Conservation (phyloP, 176 grass and related monocot genomes). For the Alloteropsis semialata region DNA sequence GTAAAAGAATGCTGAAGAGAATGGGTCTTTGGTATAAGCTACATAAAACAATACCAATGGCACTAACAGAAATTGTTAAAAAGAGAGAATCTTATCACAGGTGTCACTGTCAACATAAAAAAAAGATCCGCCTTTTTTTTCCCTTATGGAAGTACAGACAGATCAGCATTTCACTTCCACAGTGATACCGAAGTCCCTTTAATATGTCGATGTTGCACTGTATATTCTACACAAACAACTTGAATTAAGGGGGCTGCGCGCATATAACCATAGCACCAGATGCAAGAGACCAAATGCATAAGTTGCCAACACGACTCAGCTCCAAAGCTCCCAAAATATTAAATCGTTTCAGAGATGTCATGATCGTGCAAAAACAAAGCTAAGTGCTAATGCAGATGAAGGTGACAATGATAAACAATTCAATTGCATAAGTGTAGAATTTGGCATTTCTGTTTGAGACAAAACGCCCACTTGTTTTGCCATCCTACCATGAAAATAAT, state of each 20-base stretch:
- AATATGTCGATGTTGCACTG: neutral
- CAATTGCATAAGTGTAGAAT: neutral
- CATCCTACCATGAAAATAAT: neutral
- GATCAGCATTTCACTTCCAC: neutral
- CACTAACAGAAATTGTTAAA: neutral
- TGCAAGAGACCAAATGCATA: neutral
- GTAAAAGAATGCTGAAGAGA: neutral
- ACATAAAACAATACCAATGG: neutral
- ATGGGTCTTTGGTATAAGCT: neutral
- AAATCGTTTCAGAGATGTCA: neutral
- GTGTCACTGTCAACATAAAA: neutral
- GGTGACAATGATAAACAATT: neutral
- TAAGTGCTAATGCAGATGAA: neutral
- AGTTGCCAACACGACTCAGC: neutral
- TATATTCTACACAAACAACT: neutral
- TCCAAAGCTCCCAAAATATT: neutral
- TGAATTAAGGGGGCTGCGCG: neutral
- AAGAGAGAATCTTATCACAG: neutral
- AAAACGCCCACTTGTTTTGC: neutral
- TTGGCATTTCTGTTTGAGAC: neutral
- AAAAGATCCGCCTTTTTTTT: neutral
- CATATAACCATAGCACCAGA: neutral
- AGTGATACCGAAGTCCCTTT: neutral
- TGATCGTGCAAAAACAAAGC: slow-evolving; percentile 2
- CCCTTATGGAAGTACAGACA: neutral